Evolutionary conservation across 345 rosid species (phyloP), one percentile per base, ranked within the genome.

Genomic region (Euphorbia peplus): DNA sequence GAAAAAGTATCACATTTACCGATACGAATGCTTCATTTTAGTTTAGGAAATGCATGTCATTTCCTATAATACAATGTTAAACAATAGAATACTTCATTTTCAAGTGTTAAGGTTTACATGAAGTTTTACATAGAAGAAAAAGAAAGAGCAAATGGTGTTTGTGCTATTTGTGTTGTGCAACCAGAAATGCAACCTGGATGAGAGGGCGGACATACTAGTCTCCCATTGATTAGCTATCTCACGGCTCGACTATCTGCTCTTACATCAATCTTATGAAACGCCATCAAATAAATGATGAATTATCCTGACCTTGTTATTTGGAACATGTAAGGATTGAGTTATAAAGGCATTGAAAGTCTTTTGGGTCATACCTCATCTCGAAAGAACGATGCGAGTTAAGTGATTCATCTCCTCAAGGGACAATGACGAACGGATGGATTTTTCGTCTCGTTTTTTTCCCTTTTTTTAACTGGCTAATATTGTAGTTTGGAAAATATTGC

Each of bases 41-140:
- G 19, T 16, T 29, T 35, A n/a, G 39, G 61, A 57, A 57, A 57
- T 8, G 5, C 1, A 28, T 57, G n/a, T 8, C n/a, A 5, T 39
- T n/a, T 8, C 6, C 42, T 39, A 5, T 5, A 48, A 48, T 7
- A 48, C 21, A 4, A 48, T 39, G 42, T 39, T 5, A 39, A 39
- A 39, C 42, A 39, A 39, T 32, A 11, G 42, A 39, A 39, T 39
- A 4, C 42, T 16, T n/a, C 8, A 29, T 28, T 0, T 6, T 6
- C 76, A 84, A 95, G 95, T 53, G 81, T 86, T 50, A 66, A 41
- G 78, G 74, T 90, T 72, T 88, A 85, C 51, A 65, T 92, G 73
- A 87, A 83, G 71, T 88, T 87, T 71, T 92, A 92, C 64, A 25
- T 84, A 4, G 88, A 85, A 78, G 88, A 85, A 70, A 86, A 82